Conservation (phyloP, 139 green algal genomes). For the Chlorella sorokiniana region DNA sequence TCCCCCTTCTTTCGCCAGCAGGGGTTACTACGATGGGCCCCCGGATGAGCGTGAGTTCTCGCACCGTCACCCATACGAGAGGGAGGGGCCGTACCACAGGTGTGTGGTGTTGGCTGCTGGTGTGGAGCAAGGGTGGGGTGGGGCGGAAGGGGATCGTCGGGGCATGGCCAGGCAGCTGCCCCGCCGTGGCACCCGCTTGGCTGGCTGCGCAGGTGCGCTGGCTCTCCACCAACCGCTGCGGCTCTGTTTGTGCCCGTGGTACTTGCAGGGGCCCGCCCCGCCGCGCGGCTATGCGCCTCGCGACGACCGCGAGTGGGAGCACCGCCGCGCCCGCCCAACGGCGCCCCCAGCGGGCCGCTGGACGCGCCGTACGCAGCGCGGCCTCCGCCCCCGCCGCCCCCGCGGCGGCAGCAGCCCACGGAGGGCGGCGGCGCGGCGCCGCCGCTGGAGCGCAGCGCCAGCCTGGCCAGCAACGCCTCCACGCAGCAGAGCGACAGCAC, state of each 20-base stretch:
- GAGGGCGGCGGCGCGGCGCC: neutral
- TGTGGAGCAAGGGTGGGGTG: neutral
- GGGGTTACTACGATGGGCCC: neutral
- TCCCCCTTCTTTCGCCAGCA: neutral
- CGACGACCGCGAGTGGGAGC: neutral
- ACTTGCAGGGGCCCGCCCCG: neutral
- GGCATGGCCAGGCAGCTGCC: neutral
- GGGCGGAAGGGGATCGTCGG: too few species aligned
- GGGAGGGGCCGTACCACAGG: neutral
- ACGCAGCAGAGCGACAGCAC: slow-evolving; percentile 28
- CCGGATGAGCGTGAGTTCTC: neutral
- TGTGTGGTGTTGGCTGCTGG: neutral
- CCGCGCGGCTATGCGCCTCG: neutral
- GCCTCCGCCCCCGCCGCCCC: neutral
- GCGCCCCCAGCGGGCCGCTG: neutral
- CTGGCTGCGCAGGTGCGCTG: too few species aligned
- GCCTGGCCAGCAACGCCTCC: slow-evolving; percentile 15
- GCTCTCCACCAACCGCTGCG: too few species aligned
- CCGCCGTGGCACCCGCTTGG: too few species aligned
- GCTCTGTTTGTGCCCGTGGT: too few species aligned
- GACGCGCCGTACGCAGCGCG: neutral
- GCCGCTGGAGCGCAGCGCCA: slow-evolving; percentile 4
- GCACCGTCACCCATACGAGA: neutral
- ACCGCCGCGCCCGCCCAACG: neutral
- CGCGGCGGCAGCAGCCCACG: neutral